Evolutionary conservation across 345 rosid species (phyloP).

Genomic region (Lagerstroemia speciosa): DNA sequence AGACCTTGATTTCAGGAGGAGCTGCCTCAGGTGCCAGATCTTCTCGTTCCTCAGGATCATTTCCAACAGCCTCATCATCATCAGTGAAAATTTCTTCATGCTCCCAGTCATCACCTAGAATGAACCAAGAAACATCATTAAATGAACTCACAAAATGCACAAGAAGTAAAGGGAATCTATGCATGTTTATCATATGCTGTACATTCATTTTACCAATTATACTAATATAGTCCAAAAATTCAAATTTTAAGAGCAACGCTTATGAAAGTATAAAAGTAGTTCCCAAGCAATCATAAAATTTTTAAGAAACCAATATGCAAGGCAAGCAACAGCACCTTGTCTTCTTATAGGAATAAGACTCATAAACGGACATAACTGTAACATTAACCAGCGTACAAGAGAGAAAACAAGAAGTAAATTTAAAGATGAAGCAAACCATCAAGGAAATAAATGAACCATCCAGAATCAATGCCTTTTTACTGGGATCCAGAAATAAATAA

Average conservation of each 20-base stretch:
- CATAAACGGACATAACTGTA: not conserved
- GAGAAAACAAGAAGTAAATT: not conserved
- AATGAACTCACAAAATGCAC: not conserved
- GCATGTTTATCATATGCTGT: not conserved
- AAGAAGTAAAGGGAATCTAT: not conserved
- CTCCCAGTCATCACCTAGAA: constrained; percentile 96
- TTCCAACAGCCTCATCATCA: constrained; percentile 96
- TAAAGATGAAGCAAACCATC: not conserved
- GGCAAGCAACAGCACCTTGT: not conserved
- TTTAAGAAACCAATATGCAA: not conserved
- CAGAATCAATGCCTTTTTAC: not conserved
- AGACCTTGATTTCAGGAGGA: constrained; percentile 95
- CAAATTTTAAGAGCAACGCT: not conserved
- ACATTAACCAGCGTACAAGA: not conserved
- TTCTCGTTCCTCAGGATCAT: constrained; percentile 86
- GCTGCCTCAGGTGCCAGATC: constrained; percentile 90
- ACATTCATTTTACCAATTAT: not conserved
- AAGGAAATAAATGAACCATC: not conserved
- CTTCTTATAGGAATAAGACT: not conserved
- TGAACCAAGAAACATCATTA: constrained; percentile 5
- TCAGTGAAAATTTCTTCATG: constrained; percentile 97
- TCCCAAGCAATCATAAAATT: not conserved
- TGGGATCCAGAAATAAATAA: not conserved
- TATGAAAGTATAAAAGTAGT: not conserved
- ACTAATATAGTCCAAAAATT: not conserved